These are phyloP conservation scores for Ceratocystis cacaofunesta DNA, from an alignment of 2,329 filamentous ascomycete genomes.

Conservation along the genomic window DNA sequence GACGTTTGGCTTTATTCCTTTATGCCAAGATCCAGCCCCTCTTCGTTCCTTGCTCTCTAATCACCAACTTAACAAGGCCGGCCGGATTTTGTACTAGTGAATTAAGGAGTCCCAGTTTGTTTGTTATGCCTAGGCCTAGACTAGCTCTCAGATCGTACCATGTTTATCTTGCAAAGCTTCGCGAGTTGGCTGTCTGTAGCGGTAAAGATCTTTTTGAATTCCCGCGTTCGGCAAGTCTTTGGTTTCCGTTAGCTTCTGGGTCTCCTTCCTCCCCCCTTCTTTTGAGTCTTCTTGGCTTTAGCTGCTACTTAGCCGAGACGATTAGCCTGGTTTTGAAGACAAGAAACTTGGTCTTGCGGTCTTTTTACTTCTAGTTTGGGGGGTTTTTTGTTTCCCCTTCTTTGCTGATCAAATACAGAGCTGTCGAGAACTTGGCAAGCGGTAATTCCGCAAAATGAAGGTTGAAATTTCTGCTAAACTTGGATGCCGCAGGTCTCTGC, in stretches of 20 bases:
- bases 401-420: background rate
- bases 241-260: background rate
- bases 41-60: background rate
- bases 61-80: background rate
- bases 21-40: constrained; percentile 1
- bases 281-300: background rate
- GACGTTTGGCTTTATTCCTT: background rate
- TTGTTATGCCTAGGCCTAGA: no score
- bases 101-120: no score
- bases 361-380: background rate
- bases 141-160: no score
- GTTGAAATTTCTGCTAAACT: background rate
- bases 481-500: background rate
- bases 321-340: background rate
- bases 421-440: background rate
- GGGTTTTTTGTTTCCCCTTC: background rate
- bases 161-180: no score
- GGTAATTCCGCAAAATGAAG: background rate
- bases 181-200: no score
- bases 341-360: background rate
- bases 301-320: background rate
- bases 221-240: background rate
- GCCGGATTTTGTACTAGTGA: background rate
- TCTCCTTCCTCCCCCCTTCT: background rate
- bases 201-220: background rate